Evolutionary conservation across 2,329 filamentous ascomycete genomes (phyloP), one percentile per base, ranked within the genome.

Genomic region (Cordyceps farinosa): DNA sequence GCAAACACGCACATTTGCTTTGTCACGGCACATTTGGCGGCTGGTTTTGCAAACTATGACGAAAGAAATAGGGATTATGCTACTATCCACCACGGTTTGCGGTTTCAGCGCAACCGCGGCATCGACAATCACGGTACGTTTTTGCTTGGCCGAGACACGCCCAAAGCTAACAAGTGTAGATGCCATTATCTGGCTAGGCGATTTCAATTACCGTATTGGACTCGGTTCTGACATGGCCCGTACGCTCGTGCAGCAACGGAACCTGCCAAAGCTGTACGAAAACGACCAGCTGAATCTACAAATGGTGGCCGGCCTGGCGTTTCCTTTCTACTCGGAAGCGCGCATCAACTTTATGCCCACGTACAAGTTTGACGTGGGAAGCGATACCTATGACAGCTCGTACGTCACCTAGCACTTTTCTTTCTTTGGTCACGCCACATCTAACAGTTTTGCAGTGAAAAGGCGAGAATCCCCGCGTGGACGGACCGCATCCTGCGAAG

Each of bases 181-280:
- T 68, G 84, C 90, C 29, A 89, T 98, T 42, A 89, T 97, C 60
- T 99, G 95, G 94, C 84, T 97, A 48, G 95, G 95, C 5, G 95
- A 99, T 75, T 99, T 99, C 80, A 99, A 99, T 73, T 99, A 99
- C 76, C 89, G 95, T 22, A 96, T 99, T 69, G 94, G 93, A 1
- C 82, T 98, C 63, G 84, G 83, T 51, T 87, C 91, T 67, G 92
- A 97, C 45, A 87, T 84, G 65, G 91, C 92, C 8, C 88, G 90
- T 67, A 84, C 87, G 38, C 79, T 96, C 10, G 86, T 97, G 61
- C 84, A 88, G 69, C 82, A 84, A 61, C 81, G 85, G 32, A 89
- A 97, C 70, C 80, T 96, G 11, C 90, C 89, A 62, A 88, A 83
- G 22, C 78, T 98, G 56, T 96, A 97, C 72, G 90, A 95, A 66